Conservation (phyloP, 257 asterid species). For the Solanum clarkiae region DNA sequence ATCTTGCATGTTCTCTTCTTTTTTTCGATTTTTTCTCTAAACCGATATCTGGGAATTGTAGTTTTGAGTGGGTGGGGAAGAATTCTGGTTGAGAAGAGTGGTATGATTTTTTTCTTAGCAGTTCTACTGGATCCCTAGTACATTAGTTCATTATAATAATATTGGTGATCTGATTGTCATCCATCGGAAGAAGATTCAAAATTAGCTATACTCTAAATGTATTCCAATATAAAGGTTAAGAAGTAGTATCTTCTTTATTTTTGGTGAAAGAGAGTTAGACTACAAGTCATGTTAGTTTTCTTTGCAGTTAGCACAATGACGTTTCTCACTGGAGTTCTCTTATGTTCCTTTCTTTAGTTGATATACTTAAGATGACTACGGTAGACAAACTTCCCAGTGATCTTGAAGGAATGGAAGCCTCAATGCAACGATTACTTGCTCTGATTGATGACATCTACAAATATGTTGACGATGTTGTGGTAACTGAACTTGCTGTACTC, state of each 20-base stretch:
- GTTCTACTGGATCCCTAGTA: background rate
- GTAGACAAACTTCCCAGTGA: slow-evolving; percentile 89
- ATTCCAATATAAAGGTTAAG: background rate
- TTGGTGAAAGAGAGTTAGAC: background rate
- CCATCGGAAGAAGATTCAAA: background rate
- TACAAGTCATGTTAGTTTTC: background rate
- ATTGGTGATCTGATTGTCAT: background rate
- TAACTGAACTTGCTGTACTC: slow-evolving; percentile 6
- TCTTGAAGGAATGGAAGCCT: slow-evolving; percentile 92
- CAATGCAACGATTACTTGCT: slow-evolving; percentile 85
- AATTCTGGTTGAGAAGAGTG: background rate
- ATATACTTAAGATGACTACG: slow-evolving; percentile 61
- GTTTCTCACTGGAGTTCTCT: background rate
- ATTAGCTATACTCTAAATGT: background rate
- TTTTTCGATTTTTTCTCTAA: background rate
- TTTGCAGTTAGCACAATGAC: background rate
- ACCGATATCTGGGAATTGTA: background rate
- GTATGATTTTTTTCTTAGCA: background rate
- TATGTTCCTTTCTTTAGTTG: slow-evolving; percentile 37
- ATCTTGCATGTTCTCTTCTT: background rate
- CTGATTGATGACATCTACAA: slow-evolving; percentile 68
- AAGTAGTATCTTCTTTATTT: background rate
- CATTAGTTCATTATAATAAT: background rate
- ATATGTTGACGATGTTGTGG: slow-evolving; percentile 95
- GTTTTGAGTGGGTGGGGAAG: background rate